Evolutionary conservation across 1,139 yeast genomes (phyloP).

Genomic region (Suhomyces choctaworum): DNA sequence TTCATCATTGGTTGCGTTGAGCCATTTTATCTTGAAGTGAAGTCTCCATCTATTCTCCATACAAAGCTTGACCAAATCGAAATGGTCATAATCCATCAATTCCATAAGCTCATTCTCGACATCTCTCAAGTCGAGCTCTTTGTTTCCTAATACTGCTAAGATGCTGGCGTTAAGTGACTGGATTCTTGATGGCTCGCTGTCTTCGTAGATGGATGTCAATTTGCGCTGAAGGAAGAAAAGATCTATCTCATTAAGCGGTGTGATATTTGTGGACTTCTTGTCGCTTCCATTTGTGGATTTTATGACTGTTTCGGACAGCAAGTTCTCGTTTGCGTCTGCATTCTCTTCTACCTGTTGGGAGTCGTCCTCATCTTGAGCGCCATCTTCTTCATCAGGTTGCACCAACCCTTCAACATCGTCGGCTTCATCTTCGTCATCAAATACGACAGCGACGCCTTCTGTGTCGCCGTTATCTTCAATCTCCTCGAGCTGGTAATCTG

Average conservation of each 20-base stretch:
- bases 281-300: neutral
- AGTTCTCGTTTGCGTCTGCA: constrained; percentile 6
- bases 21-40: constrained; percentile 53
- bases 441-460: constrained; percentile 41
- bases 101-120: constrained; percentile 56
- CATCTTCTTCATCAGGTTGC: constrained; percentile 29
- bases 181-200: constrained; percentile 19
- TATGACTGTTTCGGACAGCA: constrained; percentile 4
- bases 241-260: constrained; percentile 26
- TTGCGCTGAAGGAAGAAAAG: constrained; percentile 27
- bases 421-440: constrained; percentile 46
- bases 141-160: constrained; percentile 19
- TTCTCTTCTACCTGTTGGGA: constrained; percentile 24
- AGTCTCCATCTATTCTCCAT: constrained; percentile 54
- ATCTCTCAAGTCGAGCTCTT: constrained; percentile 32
- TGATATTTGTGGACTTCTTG: neutral
- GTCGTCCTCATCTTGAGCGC: constrained; percentile 24
- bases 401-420: constrained; percentile 30
- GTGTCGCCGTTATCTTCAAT: constrained; percentile 24
- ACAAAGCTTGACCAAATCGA: constrained; percentile 49
- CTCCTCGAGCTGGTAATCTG: constrained; percentile 48
- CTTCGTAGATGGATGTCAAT: constrained; percentile 15
- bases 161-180: constrained; percentile 20
- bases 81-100: constrained; percentile 51
- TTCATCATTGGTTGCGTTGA: constrained; percentile 35